Conservation (phyloP, 2,329 filamentous ascomycete genomes). For the Orbilia oligospora region DNA sequence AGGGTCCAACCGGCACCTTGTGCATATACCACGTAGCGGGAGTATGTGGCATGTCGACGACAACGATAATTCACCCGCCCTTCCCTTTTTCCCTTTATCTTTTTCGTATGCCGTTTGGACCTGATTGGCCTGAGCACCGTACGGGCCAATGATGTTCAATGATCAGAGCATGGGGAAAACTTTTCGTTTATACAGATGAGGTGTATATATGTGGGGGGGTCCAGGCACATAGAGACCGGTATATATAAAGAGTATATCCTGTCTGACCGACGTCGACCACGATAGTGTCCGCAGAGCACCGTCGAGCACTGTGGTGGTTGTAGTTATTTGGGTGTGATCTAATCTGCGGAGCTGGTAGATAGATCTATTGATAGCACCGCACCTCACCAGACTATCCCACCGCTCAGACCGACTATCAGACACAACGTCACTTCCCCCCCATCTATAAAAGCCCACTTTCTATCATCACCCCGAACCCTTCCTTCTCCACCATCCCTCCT, state of each 20-base stretch:
- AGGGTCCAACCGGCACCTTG: constrained; percentile 13
- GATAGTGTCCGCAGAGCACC: too few species aligned
- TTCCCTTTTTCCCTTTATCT: neutral
- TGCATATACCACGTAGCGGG: constrained; percentile 25
- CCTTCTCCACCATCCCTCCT: neutral
- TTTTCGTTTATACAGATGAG: neutral
- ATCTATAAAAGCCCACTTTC: neutral
- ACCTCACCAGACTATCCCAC: too few species aligned
- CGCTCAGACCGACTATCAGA: neutral
- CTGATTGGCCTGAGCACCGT: neutral
- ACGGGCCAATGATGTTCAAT: neutral
- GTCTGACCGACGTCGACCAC: too few species aligned
- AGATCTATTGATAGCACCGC: too few species aligned
- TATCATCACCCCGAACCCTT: neutral
- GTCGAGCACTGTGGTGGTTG: too few species aligned
- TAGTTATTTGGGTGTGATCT: too few species aligned
- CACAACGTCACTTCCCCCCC: too few species aligned
- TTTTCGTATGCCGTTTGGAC: neutral
- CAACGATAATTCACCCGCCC: neutral
- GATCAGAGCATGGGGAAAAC: constrained; percentile 14
- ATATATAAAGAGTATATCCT: neutral
- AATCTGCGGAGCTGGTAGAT: too few species aligned
- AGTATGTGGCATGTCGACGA: constrained; percentile 20
- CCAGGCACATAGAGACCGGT: neutral
- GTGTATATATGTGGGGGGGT: constrained; percentile 5